These are phyloP conservation scores for Sphagnum magellanicum DNA, from an alignment of 228 moss, liverwort and hornwort species.

Conservation along the genomic window DNA sequence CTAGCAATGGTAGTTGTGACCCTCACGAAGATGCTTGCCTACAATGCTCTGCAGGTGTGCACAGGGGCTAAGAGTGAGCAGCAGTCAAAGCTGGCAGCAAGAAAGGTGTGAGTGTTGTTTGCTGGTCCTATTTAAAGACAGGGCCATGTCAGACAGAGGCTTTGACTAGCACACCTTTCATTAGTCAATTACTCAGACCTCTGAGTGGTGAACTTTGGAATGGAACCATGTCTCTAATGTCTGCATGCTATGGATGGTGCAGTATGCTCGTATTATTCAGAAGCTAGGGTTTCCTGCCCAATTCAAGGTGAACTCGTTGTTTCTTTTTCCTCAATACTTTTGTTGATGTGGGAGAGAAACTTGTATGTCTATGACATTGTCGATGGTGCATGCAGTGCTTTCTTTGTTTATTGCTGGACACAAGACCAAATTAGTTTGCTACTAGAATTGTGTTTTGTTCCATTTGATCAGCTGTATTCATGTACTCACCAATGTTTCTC, in stretches of 20 bases:
- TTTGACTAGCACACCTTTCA: constrained; percentile 11
- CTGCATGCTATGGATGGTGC: constrained; percentile 75
- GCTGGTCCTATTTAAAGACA: constrained; percentile 46
- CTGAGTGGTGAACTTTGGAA: constrained; percentile 29
- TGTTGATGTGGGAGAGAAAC: too few relatives aligned
- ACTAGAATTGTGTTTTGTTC: too few relatives aligned
- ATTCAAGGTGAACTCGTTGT: constrained; percentile 60
- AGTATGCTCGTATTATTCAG: constrained; percentile 99
- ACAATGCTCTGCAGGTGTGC: constrained; percentile 58
- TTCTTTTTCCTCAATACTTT: not conserved
- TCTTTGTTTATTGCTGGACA: too few relatives aligned
- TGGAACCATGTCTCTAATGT: constrained; percentile 46
- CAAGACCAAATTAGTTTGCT: too few relatives aligned
- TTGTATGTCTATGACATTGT: too few relatives aligned
- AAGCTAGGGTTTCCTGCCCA: constrained; percentile 99
- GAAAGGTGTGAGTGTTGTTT: constrained; percentile 80
- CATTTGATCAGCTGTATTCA: too few relatives aligned
- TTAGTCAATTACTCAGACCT: constrained; percentile 31
- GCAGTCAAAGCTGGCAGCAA: constrained; percentile 98
- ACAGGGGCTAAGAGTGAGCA: constrained; percentile 99
- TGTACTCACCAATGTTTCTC: too few relatives aligned
- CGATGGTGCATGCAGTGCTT: too few relatives aligned
- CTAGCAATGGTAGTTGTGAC: too few relatives aligned
- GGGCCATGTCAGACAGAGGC: constrained; percentile 16
- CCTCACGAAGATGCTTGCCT: too few relatives aligned